Evolutionary conservation across 1,139 yeast species (phyloP).

Genomic region (Spathaspora sp.): DNA sequence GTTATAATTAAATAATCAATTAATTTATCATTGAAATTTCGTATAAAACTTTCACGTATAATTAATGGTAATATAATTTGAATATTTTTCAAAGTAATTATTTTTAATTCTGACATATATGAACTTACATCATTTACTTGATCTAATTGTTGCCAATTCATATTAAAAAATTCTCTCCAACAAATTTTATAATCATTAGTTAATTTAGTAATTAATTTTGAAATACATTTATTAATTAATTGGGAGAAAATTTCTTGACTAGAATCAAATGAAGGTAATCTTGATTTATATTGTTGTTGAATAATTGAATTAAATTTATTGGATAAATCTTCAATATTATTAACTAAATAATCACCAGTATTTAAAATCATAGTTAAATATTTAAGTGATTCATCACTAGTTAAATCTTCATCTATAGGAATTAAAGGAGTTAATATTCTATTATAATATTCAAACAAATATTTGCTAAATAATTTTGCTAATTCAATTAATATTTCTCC

Average conservation of each 20-base stretch:
- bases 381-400: constrained; percentile 54
- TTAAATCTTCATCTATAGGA: constrained; percentile 33
- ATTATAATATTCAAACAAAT: constrained; percentile 63
- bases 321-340: constrained; percentile 75
- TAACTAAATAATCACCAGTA: constrained; percentile 86
- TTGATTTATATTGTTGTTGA: constrained; percentile 31
- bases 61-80: constrained; percentile 56
- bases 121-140: constrained; percentile 70
- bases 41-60: constrained; percentile 66
- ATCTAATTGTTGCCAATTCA: constrained; percentile 68
- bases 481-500: constrained; percentile 68
- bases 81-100: constrained; percentile 46
- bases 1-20: constrained; percentile 63
- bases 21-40: constrained; percentile 74
- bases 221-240: constrained; percentile 59
- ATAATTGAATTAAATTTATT: constrained; percentile 58
- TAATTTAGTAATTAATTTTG: constrained; percentile 56
- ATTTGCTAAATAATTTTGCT: constrained; percentile 63
- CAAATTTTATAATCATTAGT: constrained; percentile 62
- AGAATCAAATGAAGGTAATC: constrained; percentile 47
- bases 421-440: constrained; percentile 61
- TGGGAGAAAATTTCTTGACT: constrained; percentile 57
- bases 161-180: constrained; percentile 85
- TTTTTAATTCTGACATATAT: constrained; percentile 60
- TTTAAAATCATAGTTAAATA: constrained; percentile 73